phyloP scores from a whole-genome alignment of 768 basidiomycete species.

The Dentipellis fragilis region DNA sequence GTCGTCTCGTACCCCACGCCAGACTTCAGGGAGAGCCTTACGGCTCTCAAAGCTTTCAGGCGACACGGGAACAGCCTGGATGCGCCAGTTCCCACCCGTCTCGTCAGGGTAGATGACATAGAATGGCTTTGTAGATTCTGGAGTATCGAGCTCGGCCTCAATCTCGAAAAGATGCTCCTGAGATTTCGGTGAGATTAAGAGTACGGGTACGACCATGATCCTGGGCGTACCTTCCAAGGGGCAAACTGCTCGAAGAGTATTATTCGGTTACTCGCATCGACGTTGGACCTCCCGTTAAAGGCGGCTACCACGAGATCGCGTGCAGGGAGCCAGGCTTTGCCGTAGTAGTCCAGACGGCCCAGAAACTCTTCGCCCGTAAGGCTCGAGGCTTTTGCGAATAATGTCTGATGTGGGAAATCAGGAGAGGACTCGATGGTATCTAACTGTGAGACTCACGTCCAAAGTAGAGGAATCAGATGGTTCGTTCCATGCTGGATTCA shows the following conservation, averaged over 20 bases:
- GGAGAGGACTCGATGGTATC: background rate
- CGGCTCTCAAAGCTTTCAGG: slow-evolving; percentile 84
- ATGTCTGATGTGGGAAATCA: background rate
- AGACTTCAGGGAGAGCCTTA: slow-evolving; percentile 85
- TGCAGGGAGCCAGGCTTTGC: slow-evolving; percentile 88
- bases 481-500: slow-evolving; percentile 95
- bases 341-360: slow-evolving; percentile 68
- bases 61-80: slow-evolving; percentile 83
- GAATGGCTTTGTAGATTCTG: slow-evolving; percentile 44
- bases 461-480: slow-evolving; percentile 48
- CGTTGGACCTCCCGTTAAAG: slow-evolving; percentile 39
- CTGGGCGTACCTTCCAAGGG: slow-evolving; percentile 71
- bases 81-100: slow-evolving; percentile 64
- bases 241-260: slow-evolving; percentile 71
- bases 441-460: slow-evolving; percentile 46
- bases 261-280: slow-evolving; percentile 69
- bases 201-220: background rate
- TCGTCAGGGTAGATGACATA: slow-evolving; percentile 93
- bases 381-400: slow-evolving; percentile 68
- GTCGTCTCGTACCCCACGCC: slow-evolving; percentile 89
- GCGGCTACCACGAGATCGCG: slow-evolving; percentile 65
- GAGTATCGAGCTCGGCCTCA: slow-evolving; percentile 46
- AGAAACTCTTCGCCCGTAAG: slow-evolving; percentile 84
- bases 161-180: slow-evolving; percentile 89
- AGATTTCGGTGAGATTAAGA: background rate